Evolutionary conservation across 192 early-diverging fungal genomes (phyloP), one percentile per base, ranked within the genome.

Genomic region (Entophlyctis luteolus): DNA sequence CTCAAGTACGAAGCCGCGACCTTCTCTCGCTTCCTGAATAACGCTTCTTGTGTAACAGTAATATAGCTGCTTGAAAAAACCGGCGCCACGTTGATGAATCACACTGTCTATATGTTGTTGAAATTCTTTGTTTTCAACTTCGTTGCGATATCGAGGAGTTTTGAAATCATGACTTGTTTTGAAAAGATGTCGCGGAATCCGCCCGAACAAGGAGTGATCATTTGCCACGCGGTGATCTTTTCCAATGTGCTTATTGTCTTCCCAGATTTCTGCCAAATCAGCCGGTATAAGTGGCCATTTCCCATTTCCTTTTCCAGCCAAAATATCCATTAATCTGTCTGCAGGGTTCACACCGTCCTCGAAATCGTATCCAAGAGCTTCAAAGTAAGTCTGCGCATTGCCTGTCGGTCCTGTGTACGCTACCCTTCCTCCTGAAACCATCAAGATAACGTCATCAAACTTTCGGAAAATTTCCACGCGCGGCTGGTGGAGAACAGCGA

Each of bases 401-500:
- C 18, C 25, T 0, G 45, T 53, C 0, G 77, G 73, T 0, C 79
- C 79, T 33, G 75, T 74, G 63, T 72, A 80, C 2, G 87, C 85
- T 10, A 86, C 73, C 23, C 78, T 75, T 14, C 91, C 91, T 23
- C 84, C 86, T 48, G 86, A 81, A 32, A 87, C 74, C 33, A 93
- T 57, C 45, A 93, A 84, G 20, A 93, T 84, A 57, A 81, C 66
- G 47, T 89, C 84, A 77, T 94, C 89, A 67, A 94, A 92, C 23
- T 86, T 79, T 18, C 82, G 78, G 77, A 92, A 93, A 56, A 90
- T 88, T 67, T 89, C 86, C 16, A 85, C 81, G 50, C 81, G 83
- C 28, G 93, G 93, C 73, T 93, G 92, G 69, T 95, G 93, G 59
- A 95, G 88, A 3, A 89, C 87, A 62, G 91, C 86, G 31, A 95